Evolutionary conservation across 2,329 filamentous ascomycete species (phyloP).

Genomic region (Paracorniculantispora psalliotae): DNA sequence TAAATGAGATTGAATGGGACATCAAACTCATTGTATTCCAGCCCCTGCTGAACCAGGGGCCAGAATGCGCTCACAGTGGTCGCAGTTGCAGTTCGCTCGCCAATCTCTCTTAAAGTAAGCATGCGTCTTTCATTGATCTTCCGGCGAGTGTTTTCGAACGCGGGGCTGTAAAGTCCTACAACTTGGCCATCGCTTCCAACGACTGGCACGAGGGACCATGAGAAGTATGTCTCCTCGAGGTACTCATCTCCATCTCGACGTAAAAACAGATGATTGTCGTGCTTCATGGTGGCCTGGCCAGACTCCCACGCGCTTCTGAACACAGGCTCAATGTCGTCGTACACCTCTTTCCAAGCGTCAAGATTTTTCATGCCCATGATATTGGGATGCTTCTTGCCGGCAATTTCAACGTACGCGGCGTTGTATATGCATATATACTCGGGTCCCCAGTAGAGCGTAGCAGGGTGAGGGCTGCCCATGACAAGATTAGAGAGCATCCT

Average conservation of each 20-base stretch:
- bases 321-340: conserved; percentile 63
- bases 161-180: conserved; percentile 72
- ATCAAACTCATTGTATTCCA: conserved; percentile 70
- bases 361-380: conserved; percentile 70
- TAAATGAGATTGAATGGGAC: conserved; percentile 74
- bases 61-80: conserved; percentile 70
- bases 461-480: conserved; percentile 72
- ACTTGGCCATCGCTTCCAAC: conserved; percentile 70
- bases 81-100: conserved; percentile 69
- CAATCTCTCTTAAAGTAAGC: conserved; percentile 72
- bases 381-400: conserved; percentile 69
- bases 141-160: conserved; percentile 74
- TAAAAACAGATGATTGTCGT: conserved; percentile 74
- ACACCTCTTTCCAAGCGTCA: conserved; percentile 69
- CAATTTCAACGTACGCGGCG: conserved; percentile 65
- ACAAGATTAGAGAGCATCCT: conserved; percentile 76
- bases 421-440: conserved; percentile 68
- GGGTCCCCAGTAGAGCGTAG: conserved; percentile 74
- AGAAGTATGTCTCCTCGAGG: conserved; percentile 76
- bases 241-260: conserved; percentile 61
- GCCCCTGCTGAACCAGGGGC: conserved; percentile 61
- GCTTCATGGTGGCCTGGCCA: conserved; percentile 78
- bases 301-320: conserved; percentile 63
- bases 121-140: conserved; percentile 76
- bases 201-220: conserved; percentile 75